Evolutionary conservation across 495 filamentous ascomycete species (phyloP).

Genomic region (Penicillium herquei): DNA sequence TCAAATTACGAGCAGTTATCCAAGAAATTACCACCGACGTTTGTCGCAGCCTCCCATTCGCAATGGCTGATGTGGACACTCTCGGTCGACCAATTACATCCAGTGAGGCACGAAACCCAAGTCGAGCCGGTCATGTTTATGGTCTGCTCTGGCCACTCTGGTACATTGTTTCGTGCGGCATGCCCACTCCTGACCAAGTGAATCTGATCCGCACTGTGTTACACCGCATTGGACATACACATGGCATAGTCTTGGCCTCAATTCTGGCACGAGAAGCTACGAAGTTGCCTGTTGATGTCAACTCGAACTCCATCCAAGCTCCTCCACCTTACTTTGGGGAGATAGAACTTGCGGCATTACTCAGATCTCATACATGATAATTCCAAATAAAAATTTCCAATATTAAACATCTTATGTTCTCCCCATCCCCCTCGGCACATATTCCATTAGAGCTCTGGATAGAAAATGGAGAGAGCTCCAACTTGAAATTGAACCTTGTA

Average conservation of each 20-base stretch:
- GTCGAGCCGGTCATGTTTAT: slow-evolving; percentile 36
- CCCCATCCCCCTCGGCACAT: too few species aligned
- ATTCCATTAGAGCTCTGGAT: too few species aligned
- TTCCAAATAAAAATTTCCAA: too few species aligned
- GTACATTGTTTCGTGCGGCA: slow-evolving; percentile 37
- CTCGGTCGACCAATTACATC: slow-evolving; percentile 28
- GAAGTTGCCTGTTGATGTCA: background rate
- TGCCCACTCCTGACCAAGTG: slow-evolving; percentile 33
- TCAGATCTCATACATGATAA: too few species aligned
- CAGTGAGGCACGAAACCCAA: slow-evolving; percentile 9
- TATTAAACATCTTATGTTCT: too few species aligned
- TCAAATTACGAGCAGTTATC: slow-evolving; percentile 16
- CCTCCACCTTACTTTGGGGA: background rate
- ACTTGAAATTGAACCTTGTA: too few species aligned
- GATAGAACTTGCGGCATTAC: background rate
- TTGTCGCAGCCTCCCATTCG: slow-evolving; percentile 43
- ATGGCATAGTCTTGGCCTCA: slow-evolving; percentile 41
- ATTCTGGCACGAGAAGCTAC: slow-evolving; percentile 32
- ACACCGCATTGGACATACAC: slow-evolving; percentile 26
- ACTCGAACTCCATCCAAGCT: background rate
- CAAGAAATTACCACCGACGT: slow-evolving; percentile 40
- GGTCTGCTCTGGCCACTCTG: slow-evolving; percentile 45
- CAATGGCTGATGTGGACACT: slow-evolving; percentile 37
- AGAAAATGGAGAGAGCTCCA: too few species aligned
- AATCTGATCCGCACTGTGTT: slow-evolving; percentile 31